Evolutionary conservation across 2,329 filamentous ascomycete species (phyloP).

Genomic region (Sarocladiaceae sp.): DNA sequence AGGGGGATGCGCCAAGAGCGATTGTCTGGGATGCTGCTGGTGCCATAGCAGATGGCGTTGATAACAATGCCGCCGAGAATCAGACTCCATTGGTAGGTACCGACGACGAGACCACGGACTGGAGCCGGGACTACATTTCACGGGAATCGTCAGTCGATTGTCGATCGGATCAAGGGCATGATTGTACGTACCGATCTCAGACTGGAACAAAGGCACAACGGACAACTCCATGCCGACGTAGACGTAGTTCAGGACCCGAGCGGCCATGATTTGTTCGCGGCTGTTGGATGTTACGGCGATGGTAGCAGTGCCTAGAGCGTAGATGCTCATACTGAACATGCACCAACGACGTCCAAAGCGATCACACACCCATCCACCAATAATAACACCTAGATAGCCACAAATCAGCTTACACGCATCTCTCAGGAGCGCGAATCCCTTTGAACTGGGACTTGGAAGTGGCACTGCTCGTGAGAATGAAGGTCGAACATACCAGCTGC

Average conservation of each 20-base stretch:
- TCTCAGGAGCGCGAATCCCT: too few relatives aligned
- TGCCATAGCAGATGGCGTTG: constrained; percentile 22
- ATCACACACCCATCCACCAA: constrained; percentile 25
- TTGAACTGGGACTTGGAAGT: too few relatives aligned
- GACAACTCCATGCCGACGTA: constrained; percentile 36
- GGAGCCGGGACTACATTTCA: too few relatives aligned
- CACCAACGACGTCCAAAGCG: constrained; percentile 28
- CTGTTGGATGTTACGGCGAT: constrained; percentile 26
- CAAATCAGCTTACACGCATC: too few relatives aligned
- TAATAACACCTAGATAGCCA: too few relatives aligned
- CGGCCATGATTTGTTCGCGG: constrained; percentile 28
- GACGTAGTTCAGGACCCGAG: constrained; percentile 25
- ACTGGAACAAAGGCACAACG: constrained; percentile 28
- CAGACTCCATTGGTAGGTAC: constrained; percentile 23
- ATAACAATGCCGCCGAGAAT: constrained; percentile 17
- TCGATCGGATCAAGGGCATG: too few relatives aligned
- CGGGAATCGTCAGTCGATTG: too few relatives aligned
- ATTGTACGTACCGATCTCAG: constrained; percentile 25
- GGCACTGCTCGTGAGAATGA: too few relatives aligned
- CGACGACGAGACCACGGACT: constrained; percentile 26
- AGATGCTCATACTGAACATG: constrained; percentile 32
- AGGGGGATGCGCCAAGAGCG: constrained; percentile 28
- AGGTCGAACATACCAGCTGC: too few relatives aligned
- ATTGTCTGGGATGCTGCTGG: constrained; percentile 21
- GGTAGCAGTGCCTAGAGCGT: constrained; percentile 25